Evolutionary conservation across 2,329 filamentous ascomycete genomes (phyloP).

Genomic region (Botrytis sinoallii): DNA sequence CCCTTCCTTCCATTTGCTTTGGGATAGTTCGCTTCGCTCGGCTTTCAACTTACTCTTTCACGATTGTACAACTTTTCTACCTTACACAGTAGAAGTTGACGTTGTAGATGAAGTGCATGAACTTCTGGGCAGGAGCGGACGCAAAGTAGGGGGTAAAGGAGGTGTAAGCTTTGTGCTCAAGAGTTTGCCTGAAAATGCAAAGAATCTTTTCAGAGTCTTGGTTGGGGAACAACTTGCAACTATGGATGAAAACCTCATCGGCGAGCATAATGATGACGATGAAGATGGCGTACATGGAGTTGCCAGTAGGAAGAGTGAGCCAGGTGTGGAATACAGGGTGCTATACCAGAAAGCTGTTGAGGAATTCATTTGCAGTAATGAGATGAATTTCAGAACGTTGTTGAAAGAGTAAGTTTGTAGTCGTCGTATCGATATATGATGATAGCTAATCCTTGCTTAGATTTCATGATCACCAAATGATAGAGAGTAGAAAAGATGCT

Average conservation of each 20-base stretch:
- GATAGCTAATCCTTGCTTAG: slow-evolving; percentile 40
- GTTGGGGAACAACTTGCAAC: slow-evolving; percentile 78
- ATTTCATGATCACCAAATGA: slow-evolving; percentile 97
- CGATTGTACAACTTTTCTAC: slow-evolving; percentile 85
- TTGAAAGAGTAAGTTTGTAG: slow-evolving; percentile 72
- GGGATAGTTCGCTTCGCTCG: slow-evolving; percentile 82
- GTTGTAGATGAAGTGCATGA: slow-evolving; percentile 88
- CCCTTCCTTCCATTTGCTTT: slow-evolving; percentile 81
- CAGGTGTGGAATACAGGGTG: slow-evolving; percentile 83
- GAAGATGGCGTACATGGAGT: slow-evolving; percentile 34
- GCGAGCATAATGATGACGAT: slow-evolving; percentile 48
- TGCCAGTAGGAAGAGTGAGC: slow-evolving; percentile 33
- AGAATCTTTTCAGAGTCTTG: slow-evolving; percentile 79
- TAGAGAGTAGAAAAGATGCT: slow-evolving; percentile 81
- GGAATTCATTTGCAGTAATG: slow-evolving; percentile 94
- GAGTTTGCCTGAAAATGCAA: slow-evolving; percentile 87
- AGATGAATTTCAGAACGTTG: slow-evolving; percentile 91
- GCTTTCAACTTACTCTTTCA: slow-evolving; percentile 87
- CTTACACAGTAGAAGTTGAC: slow-evolving; percentile 72
- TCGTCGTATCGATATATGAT: slow-evolving; percentile 31
- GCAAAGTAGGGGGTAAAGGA: slow-evolving; percentile 81
- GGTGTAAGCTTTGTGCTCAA: slow-evolving; percentile 89
- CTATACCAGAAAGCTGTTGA: slow-evolving; percentile 94
- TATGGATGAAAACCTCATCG: slow-evolving; percentile 50
- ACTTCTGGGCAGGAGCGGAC: slow-evolving; percentile 75